Evolutionary conservation across 2,329 filamentous ascomycete genomes (phyloP), one percentile per base, ranked within the genome.

Genomic region (Triangularia verruculosa): DNA sequence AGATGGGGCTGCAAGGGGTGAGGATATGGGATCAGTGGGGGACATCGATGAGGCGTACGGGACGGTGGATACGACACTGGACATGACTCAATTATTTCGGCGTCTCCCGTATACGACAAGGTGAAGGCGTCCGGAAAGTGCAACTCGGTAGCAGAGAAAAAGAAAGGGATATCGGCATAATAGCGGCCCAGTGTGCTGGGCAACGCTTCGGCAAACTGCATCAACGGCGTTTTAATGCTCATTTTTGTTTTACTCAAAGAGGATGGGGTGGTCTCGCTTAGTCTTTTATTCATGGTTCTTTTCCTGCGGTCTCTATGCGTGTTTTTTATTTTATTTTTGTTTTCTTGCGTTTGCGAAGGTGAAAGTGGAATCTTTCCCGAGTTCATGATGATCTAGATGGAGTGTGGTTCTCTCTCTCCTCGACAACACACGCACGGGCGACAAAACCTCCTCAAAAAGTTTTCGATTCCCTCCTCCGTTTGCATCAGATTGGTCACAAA

Each of bases 11-110:
- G 81, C 83, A 55, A 82, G 86, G 68, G 89, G 88, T 24, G 86
- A 90, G 70, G 86, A 89, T 68, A 77, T 89, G 63, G 89, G 89
- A 67, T 89, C 87, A 30, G 82, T 91, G 27, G 86, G 84, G 67
- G 84, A 88, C 61, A 89, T 91, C 66, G 86, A 90, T 71, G 84
- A 87, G 67, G 82, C 84, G 63, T 91, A 88, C 72, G 88, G 86
- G 6, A 78, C 85, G 47, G 79, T 80, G 67, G 83, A 89, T 72
- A 79, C 89, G 69, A 89, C 86, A 7, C 79, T 91, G 65, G 85
- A 91, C 75, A 90, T 91, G 88, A 86, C 86, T 71, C 81, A 87
- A 70, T 79, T 92, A 58, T 91, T 92, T 74, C 86, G 82, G 71
- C 88, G 88, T 80, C 72, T 84, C 70, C 76, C 79, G 6, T 47